These are phyloP conservation scores for Botrytis elliptica DNA, from an alignment of 2,329 filamentous ascomycete species.

Conservation along the genomic window DNA sequence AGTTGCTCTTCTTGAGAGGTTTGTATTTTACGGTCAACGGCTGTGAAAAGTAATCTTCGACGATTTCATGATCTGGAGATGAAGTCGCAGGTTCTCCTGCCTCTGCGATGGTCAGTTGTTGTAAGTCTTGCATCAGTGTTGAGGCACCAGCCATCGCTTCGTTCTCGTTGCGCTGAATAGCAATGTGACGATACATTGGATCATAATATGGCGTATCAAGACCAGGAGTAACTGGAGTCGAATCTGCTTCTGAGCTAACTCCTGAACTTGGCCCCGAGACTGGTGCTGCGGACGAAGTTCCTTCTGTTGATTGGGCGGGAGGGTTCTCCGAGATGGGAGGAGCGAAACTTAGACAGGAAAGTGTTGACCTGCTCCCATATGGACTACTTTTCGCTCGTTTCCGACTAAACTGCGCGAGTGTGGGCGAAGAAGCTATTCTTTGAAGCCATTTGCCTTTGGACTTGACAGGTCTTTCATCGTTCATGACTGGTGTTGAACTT, in stretches of 20 bases:
- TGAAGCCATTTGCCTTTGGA: constrained; percentile 37
- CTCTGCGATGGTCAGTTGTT: constrained; percentile 28
- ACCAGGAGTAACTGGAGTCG: constrained; percentile 34
- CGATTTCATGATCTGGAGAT: constrained; percentile 33
- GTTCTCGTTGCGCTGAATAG: constrained; percentile 29
- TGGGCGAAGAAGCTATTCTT: constrained; percentile 40
- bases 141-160: constrained; percentile 28
- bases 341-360: constrained; percentile 39
- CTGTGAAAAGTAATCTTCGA: constrained; percentile 39
- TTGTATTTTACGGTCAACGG: constrained; percentile 24
- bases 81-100: constrained; percentile 26
- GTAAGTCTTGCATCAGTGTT: constrained; percentile 28
- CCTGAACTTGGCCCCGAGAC: constrained; percentile 19
- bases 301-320: constrained; percentile 27
- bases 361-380: constrained; percentile 34
- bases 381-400: constrained; percentile 37
- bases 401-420: constrained; percentile 36
- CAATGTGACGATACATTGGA: constrained; percentile 27
- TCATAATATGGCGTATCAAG: constrained; percentile 33
- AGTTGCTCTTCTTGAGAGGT: constrained; percentile 41
- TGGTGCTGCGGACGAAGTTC: constrained; percentile 37
- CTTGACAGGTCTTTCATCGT: constrained; percentile 30
- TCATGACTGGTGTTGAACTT: neutral
- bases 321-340: constrained; percentile 30
- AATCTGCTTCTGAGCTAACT: neutral